Percentiles rank a stretch among this genome's conserved stretches.
Evolutionary conservation across 257 asterid genomes (phyloP).

Genomic region (Leptodermis oblonga): DNA sequence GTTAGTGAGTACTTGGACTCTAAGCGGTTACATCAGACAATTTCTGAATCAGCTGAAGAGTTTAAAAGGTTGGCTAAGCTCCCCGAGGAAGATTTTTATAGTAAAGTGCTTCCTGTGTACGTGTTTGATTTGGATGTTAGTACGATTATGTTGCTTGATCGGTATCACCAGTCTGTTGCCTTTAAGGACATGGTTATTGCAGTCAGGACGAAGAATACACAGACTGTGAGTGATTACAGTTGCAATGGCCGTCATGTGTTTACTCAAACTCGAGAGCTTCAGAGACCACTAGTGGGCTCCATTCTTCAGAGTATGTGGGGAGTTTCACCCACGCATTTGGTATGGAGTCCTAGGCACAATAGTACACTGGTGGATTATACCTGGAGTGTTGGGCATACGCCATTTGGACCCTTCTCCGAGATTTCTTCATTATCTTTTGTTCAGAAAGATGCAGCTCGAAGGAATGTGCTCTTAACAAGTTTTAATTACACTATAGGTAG

Average conservation of each 20-base stretch:
- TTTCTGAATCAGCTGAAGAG: conserved; percentile 62
- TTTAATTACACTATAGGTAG: conserved; percentile 67
- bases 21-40: conserved; percentile 70
- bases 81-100: conserved; percentile 72
- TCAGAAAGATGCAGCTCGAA: conserved; percentile 94
- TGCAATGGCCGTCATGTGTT: conserved; percentile 89
- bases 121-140: conserved; percentile 76
- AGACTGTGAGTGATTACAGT: conserved; percentile 83
- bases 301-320: conserved; percentile 99
- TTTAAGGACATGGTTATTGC: conserved; percentile 95
- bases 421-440: conserved; percentile 72
- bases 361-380: conserved; percentile 74
- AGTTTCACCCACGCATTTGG: conserved; percentile 77
- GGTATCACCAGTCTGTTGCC: conserved; percentile 87
- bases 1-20: conserved; percentile 96
- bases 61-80: conserved; percentile 59
- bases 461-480: conserved; percentile 71
- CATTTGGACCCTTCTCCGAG: conserved; percentile 94
- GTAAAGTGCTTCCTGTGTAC: conserved; percentile 74
- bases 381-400: conserved; percentile 94
- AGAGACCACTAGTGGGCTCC: conserved; percentile 86
- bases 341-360: conserved; percentile 91
- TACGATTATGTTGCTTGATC: conserved; percentile 62
- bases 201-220: conserved; percentile 75
- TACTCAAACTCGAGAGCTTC: conserved; percentile 70